Evolutionary conservation across 441 rosid species (phyloP).

Genomic region (Populus hybrid): DNA sequence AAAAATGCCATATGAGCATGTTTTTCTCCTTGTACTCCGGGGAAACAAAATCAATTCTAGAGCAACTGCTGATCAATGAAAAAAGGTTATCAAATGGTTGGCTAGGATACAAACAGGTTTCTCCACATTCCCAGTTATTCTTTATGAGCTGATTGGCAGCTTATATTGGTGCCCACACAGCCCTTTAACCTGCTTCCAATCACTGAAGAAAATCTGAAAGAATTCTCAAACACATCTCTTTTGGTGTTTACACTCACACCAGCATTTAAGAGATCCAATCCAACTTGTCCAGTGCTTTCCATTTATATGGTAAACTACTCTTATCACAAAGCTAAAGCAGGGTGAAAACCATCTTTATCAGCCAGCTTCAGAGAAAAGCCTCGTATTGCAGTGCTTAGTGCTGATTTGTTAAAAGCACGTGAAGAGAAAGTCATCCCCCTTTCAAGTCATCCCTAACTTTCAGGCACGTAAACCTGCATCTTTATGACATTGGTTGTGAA

Average conservation of each 20-base stretch:
- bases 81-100: too few relatives aligned
- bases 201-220: background rate
- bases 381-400: background rate
- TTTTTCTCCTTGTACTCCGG: too few relatives aligned
- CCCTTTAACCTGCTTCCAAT: background rate
- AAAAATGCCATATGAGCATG: too few relatives aligned
- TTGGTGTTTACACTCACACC: background rate
- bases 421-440: background rate
- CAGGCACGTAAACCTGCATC: background rate
- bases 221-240: background rate
- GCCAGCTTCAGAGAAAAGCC: conserved; percentile 9
- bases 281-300: background rate
- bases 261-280: background rate
- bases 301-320: background rate
- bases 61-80: too few relatives aligned
- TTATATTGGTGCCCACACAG: background rate
- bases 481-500: background rate
- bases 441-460: background rate
- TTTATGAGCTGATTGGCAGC: background rate
- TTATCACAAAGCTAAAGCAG: background rate
- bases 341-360: background rate
- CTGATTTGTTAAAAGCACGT: background rate
- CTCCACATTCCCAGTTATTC: background rate
- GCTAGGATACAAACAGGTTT: too few relatives aligned
- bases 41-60: too few relatives aligned